Conservation (phyloP, 805 yeast genomes). For the Pichia cabralensis region DNA sequence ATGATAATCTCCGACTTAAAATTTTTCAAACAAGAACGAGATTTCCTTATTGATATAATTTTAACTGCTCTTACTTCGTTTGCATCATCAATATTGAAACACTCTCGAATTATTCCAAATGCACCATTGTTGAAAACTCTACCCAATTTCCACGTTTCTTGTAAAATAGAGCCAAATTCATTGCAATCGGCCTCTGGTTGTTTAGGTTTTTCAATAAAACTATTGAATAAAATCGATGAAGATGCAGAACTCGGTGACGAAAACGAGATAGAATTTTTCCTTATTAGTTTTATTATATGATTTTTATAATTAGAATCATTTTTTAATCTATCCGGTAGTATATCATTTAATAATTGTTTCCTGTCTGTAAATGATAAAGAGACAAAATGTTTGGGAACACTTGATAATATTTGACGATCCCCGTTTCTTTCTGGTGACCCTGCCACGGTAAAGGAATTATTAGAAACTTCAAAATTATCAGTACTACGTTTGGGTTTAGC, state of each 20-base stretch:
- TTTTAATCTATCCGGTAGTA: slow-evolving; percentile 20
- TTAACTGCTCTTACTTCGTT: slow-evolving; percentile 21
- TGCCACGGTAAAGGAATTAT: slow-evolving; percentile 17
- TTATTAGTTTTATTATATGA: slow-evolving; percentile 23
- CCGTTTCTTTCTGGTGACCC: slow-evolving; percentile 27
- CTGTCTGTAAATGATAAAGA: slow-evolving; percentile 46
- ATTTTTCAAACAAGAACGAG: slow-evolving; percentile 39
- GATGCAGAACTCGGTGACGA: slow-evolving; percentile 13
- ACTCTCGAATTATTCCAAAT: slow-evolving; percentile 66
- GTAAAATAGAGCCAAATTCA: slow-evolving; percentile 58
- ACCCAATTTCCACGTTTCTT: slow-evolving; percentile 49
- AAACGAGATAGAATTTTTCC: slow-evolving; percentile 17
- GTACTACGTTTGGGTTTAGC: slow-evolving; percentile 5
- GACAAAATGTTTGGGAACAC: slow-evolving; percentile 38
- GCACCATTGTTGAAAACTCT: slow-evolving; percentile 81
- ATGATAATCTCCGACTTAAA: slow-evolving; percentile 64
- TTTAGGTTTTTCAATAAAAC: slow-evolving; percentile 4
- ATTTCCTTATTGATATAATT: slow-evolving; percentile 25
- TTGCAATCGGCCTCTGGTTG: slow-evolving; percentile 24
- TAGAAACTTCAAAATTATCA: slow-evolving; percentile 5
- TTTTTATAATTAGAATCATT: slow-evolving; percentile 22
- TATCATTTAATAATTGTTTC: slow-evolving; percentile 24
- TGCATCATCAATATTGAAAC: slow-evolving; percentile 11
- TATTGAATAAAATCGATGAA: slow-evolving; percentile 10
- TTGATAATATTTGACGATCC: slow-evolving; percentile 32